Base-by-base conservation (phyloP, 345 rosid genomes). In the Abelmoschus esculentus region DNA sequence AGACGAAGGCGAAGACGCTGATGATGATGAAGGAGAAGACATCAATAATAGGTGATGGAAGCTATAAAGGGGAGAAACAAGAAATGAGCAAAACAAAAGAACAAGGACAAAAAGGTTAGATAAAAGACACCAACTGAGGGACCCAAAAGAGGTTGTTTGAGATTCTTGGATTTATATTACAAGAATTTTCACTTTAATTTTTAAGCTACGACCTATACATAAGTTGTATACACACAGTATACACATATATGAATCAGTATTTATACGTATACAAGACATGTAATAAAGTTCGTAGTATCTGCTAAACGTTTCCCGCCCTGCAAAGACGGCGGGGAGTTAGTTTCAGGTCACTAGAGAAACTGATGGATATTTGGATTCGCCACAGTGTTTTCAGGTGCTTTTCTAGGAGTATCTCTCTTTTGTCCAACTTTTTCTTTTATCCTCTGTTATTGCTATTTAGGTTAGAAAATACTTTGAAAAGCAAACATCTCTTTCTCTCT, bases 71-170 rank as follows among this genome's bases (percentile, higher is more conserved):
- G 57, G 65, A 73, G 61, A 70, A 53, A 64, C 63, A 67, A 75
- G 73, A 70, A 70, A 15, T 61, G 81, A 77, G 83, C 73, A 71
- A 75, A 62, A 62, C 74, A 76, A 75, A 79, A 71, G 53, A 77
- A 76, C 80, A 84, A 80, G 83, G 87, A 83, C 86, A 85, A 86
- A 86, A 86, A 82, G 87, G 79, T 73, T 75, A 82, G 89, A 88
- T 85, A 86, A 86, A 86, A 85, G 92, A 90, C 87, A 83, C 85
- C 65, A 69, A 70, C 65, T 67, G 87, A 78, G 93, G 97, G 93
- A 78, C 97, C 89, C 88, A 75, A 80, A 72, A 58, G 58, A 64
- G 74, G 66, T 56, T 66, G 69, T 66, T 17, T 52, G 61, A 66
- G 70, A 75, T 55, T 70, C 60, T 70, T 72, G 26, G 42, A 22